These are phyloP conservation scores for Bassia scoparia DNA, from an alignment of 148 eudicot species.

Conservation along the genomic window DNA sequence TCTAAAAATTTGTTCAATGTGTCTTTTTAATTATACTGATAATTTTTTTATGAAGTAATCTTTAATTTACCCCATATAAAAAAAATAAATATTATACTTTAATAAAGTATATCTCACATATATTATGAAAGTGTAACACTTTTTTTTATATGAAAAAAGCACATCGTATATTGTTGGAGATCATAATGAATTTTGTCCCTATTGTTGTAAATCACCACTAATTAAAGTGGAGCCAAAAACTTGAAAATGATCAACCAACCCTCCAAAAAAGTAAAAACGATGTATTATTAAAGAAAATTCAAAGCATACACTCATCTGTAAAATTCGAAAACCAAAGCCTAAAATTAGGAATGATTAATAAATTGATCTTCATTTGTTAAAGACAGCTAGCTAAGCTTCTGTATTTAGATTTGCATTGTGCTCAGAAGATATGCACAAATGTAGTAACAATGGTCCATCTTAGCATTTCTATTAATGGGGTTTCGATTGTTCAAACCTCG, in stretches of 20 bases:
- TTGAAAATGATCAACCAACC: neutral
- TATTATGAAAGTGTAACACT: neutral
- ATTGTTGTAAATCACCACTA: constrained; percentile 2
- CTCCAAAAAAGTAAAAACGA: neutral
- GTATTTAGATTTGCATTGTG: neutral
- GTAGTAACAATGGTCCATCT: constrained; percentile 20
- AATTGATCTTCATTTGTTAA: neutral
- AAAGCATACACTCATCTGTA: constrained; percentile 14
- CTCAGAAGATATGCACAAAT: constrained; percentile 25
- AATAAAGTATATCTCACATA: too few species aligned
- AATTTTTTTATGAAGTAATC: too few species aligned
- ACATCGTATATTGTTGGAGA: too few species aligned
- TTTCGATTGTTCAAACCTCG: too few species aligned
- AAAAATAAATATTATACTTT: too few species aligned
- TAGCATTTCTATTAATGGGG: constrained; percentile 16
- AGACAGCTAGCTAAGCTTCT: constrained; percentile 20
- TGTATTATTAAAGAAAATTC: constrained; percentile 9
- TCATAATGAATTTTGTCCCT: constrained; percentile 9
- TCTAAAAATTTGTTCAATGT: too few species aligned
- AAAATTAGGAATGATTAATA: constrained; percentile 9
- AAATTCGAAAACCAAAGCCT: constrained; percentile 2
- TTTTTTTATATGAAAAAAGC: neutral
- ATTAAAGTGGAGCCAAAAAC: constrained; percentile 11
- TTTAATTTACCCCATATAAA: too few species aligned
- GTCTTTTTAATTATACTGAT: too few species aligned